Conservation (phyloP, 352 stramenopile genomes). For the Aphanomyces invadans region DNA sequence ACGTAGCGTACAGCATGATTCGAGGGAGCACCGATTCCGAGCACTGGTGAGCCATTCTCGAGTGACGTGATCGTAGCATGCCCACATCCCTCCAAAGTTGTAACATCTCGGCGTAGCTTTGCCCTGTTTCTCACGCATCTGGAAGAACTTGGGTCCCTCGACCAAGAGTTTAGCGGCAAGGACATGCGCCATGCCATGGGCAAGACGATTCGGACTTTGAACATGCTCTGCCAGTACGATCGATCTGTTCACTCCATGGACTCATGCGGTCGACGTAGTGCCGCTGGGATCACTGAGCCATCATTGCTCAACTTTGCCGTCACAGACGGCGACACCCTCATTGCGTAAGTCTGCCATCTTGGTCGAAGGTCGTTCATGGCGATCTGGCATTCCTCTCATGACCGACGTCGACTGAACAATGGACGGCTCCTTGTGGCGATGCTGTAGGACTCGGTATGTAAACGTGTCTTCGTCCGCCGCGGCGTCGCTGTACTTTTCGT, state of each 20-base stretch:
- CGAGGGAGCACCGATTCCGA: constrained; percentile 36
- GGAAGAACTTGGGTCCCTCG: constrained; percentile 17
- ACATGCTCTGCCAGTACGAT: constrained; percentile 15
- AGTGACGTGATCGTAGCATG: background rate
- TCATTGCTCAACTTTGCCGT: constrained; percentile 27
- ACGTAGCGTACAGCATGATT: constrained; percentile 32
- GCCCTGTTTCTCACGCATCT: constrained; percentile 41
- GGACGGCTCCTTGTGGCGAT: too few species aligned
- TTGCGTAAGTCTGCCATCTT: constrained; percentile 25
- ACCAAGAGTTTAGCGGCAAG: constrained; percentile 21
- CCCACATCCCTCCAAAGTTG: too few species aligned
- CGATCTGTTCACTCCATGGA: background rate
- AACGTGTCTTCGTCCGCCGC: constrained; percentile 21
- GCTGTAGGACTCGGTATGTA: constrained; percentile 21
- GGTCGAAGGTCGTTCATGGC: too few species aligned
- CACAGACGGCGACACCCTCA: constrained; percentile 25
- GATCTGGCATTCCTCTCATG: too few species aligned
- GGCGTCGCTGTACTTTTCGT: constrained; percentile 26
- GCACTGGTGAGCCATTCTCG: constrained; percentile 15
- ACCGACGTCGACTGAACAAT: background rate
- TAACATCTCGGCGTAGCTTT: too few species aligned
- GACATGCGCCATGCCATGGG: constrained; percentile 22
- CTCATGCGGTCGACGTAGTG: background rate
- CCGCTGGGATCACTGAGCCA: constrained; percentile 17
- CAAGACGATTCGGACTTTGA: constrained; percentile 23